Evolutionary conservation across 2,329 filamentous ascomycete species (phyloP).

Genomic region (Thielaviopsis ethacetica): DNA sequence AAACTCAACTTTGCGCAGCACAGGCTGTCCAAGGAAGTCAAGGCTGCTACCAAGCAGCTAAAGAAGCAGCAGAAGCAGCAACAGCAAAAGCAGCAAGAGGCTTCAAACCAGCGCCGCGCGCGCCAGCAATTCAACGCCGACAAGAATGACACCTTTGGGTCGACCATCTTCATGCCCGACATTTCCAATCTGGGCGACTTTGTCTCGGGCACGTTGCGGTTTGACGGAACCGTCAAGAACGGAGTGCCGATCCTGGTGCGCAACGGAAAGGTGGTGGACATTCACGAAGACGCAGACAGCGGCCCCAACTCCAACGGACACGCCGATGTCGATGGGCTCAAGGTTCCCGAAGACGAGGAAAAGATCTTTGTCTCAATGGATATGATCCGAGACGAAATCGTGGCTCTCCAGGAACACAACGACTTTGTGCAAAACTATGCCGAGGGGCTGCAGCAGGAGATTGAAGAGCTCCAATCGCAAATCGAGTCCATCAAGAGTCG

Average conservation of each 20-base stretch:
- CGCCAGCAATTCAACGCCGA: not conserved
- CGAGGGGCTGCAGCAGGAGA: slow-evolving; percentile 34
- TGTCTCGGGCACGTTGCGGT: slow-evolving; percentile 36
- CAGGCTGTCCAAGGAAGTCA: slow-evolving; percentile 11
- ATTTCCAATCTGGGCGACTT: slow-evolving; percentile 40
- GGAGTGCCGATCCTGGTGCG: slow-evolving; percentile 40
- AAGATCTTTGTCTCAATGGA: slow-evolving; percentile 44
- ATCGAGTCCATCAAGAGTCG: slow-evolving; percentile 27
- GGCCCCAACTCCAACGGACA: slow-evolving; percentile 22
- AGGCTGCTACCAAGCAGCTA: slow-evolving; percentile 9
- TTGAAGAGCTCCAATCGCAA: slow-evolving; percentile 32
- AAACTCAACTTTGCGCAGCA: slow-evolving; percentile 12
- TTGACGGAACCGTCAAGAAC: slow-evolving; percentile 33
- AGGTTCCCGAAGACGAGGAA: slow-evolving; percentile 36
- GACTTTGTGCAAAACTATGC: slow-evolving; percentile 39
- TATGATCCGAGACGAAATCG: slow-evolving; percentile 43
- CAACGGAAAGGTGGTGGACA: slow-evolving; percentile 33
- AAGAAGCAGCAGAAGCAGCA: slow-evolving; percentile 7
- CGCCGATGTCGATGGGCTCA: slow-evolving; percentile 32
- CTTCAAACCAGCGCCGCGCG: not conserved
- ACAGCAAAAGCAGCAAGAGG: not conserved
- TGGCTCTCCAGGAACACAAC: slow-evolving; percentile 38
- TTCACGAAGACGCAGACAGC: slow-evolving; percentile 19
- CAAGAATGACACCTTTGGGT: slow-evolving; percentile 12
- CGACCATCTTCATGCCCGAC: slow-evolving; percentile 36